Base-by-base conservation (phyloP, 352 stramenopile genomes). In the Pythium volutum region DNA sequence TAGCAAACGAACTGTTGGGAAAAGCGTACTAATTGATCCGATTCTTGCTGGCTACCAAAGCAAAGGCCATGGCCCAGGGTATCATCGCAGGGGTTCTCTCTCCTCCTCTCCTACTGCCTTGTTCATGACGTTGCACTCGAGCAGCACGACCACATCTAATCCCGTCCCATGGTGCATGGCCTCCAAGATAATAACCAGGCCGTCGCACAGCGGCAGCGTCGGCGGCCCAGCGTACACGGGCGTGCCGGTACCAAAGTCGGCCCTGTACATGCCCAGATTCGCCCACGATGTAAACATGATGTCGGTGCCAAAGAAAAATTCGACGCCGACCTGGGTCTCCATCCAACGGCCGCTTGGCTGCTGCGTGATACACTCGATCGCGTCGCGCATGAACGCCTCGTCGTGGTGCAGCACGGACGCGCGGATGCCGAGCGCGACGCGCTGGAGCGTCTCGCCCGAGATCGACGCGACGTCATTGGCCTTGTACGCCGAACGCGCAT, bases 251-350 rank as follows among this genome's bases (percentile, higher is more conserved):
- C 68, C 71, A 63, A 87, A 87, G 27, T 78, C 70, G 0, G 79
- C 73, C 34, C 80, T 75, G 55, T 88, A 87, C 76, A 85, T 85
- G 11, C 75, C 79, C 70, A 81, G 73, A 41, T 84, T 69, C 9
- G 64, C 47, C 70, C 71, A 81, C 5, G 76, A 88, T 31, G 79
- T 82, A 69, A 86, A 84, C 68, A 83, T 79, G 55, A 86, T 51
- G 41, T 88, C 76, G 0, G 63, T 53, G 1, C 79, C 76, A 20
- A 84, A 74, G 50, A 78, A 66, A 49, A 82, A 85, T 25, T 80
- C 66, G 4, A 63, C 74, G 7, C 73, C 67, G 0, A 79, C 66
- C 4, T 71, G 56, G 51, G 82, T 65, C 31, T 70, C 66, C 1
- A 52, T 66, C 39, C 72, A 54, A 22, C 72, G 74, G 18, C 20